Evolutionary conservation across 1,284 basidiomycete genomes (phyloP), one percentile per base, ranked within the genome.

Genomic region (Xanthoconium separans): DNA sequence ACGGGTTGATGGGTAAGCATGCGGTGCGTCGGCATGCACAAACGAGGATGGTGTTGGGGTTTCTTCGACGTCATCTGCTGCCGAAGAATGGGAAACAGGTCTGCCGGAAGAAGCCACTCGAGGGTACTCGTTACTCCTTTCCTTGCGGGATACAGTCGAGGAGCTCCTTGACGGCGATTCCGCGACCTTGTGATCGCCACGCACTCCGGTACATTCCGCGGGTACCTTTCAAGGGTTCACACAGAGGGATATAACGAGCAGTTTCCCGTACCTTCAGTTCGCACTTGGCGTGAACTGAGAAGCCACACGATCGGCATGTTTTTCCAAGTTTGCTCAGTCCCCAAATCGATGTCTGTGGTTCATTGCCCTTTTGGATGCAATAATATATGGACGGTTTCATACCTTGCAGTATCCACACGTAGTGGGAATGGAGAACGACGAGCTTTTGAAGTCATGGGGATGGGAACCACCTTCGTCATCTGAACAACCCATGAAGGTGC

Each of bases 281-380:
- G 67, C 91, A 93, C 69, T 89, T 92, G 44, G 81, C 75, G 67
- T 93, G 91, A 16, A 91, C 89, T n/a, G 86, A 87, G 53, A 92
- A 70, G 2, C 83, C 82, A 65, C 91, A 93, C n/a, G 76, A 70
- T 66, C 80, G 87, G 72, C 91, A 93, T 8, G 84, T 88, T 71
- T 91, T 89, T 29, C 91, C 91, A 64, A 91, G 88, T 68, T 90
- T 91, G 65, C 83, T 88, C 36, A 92, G 72, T 22, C 91, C 91
- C 91, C 91, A 93, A 24, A 93, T 91, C 2, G 85, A 87, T 5
- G 84, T 78, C 86, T 91, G 59, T 27, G n/a, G n/a, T 12, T 36
- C 29, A 37, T 62, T 41, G 55, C 50, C 50, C 41, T 34, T 12
- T 40, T 24, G 43, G 29, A 31, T 30, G 33, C 9, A n/a, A 24